phyloP scores from a whole-genome alignment of 805 yeast species.

The Starmera amethionina region DNA sequence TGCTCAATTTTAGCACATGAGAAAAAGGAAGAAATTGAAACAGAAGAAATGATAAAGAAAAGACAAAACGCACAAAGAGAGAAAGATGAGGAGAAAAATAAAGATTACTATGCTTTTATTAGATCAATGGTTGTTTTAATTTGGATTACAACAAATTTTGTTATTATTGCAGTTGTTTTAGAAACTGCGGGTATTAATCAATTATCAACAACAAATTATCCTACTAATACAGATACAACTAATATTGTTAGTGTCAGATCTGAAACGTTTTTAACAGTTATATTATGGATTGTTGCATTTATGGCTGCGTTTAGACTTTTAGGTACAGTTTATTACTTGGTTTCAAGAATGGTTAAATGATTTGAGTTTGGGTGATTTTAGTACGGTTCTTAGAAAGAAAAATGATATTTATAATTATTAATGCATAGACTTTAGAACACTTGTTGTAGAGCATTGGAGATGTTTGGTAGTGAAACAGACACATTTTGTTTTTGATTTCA shows the following conservation, averaged over 20 bases:
- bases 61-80: constrained; percentile 26
- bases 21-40: constrained; percentile 17
- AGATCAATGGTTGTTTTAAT: constrained; percentile 81
- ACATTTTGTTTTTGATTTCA: too few relatives aligned
- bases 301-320: constrained; percentile 76
- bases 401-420: too few relatives aligned
- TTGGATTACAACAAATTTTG: constrained; percentile 85
- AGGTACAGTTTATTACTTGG: constrained; percentile 59
- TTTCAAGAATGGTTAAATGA: constrained; percentile 22
- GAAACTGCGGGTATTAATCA: constrained; percentile 72
- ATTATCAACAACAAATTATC: constrained; percentile 12
- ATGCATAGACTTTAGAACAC: too few relatives aligned
- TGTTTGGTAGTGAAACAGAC: too few relatives aligned
- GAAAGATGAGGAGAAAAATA: constrained; percentile 44
- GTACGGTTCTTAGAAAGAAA: too few relatives aligned
- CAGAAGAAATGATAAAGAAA: constrained; percentile 17
- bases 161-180: constrained; percentile 72
- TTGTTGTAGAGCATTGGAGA: too few relatives aligned
- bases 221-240: constrained; percentile 10
- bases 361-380: constrained; percentile 1
- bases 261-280: constrained; percentile 66
- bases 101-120: constrained; percentile 81
- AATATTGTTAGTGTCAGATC: constrained; percentile 32
- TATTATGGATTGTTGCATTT: constrained; percentile 88
- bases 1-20: constrained; percentile 42